Percentiles rank a stretch among this genome's conserved stretches.
Evolutionary conservation across 768 basidiomycete genomes (phyloP).

Genomic region (Imleria badia): DNA sequence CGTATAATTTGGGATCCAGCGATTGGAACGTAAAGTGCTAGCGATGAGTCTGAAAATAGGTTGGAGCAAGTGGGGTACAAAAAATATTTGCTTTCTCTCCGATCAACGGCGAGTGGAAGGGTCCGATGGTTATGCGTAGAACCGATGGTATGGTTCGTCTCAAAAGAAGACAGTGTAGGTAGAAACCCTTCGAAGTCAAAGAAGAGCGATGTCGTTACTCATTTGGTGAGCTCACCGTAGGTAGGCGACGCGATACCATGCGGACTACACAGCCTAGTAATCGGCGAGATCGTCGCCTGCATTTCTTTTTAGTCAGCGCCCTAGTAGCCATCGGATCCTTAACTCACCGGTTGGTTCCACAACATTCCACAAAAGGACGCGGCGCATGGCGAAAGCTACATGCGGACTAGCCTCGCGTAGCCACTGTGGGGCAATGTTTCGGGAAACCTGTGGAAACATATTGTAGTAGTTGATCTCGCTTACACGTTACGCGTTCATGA

Average conservation of each 20-base stretch:
- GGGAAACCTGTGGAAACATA: neutral
- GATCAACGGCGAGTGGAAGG: neutral
- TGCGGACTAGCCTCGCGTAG: constrained; percentile 1
- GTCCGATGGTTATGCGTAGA: neutral
- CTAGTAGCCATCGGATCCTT: too few species aligned
- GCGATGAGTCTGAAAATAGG: neutral
- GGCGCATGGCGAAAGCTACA: neutral
- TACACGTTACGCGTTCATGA: too few species aligned
- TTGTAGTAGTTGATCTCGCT: neutral
- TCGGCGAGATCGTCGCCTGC: neutral
- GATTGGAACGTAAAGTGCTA: neutral
- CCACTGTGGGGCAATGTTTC: neutral
- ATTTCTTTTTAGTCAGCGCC: neutral
- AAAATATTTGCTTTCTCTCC: neutral
- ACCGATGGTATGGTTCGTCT: neutral
- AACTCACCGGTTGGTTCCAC: too few species aligned
- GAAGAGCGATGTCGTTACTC: too few species aligned
- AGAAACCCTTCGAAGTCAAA: neutral
- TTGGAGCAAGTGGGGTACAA: neutral
- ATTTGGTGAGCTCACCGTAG: neutral
- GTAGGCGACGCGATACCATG: neutral
- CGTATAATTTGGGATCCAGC: neutral
- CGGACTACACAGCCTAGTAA: neutral
- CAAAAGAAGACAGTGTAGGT: neutral
- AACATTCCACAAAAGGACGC: neutral